Base-by-base conservation (phyloP, 139 green algal genomes). In the Tetratostichococcus sp. region DNA sequence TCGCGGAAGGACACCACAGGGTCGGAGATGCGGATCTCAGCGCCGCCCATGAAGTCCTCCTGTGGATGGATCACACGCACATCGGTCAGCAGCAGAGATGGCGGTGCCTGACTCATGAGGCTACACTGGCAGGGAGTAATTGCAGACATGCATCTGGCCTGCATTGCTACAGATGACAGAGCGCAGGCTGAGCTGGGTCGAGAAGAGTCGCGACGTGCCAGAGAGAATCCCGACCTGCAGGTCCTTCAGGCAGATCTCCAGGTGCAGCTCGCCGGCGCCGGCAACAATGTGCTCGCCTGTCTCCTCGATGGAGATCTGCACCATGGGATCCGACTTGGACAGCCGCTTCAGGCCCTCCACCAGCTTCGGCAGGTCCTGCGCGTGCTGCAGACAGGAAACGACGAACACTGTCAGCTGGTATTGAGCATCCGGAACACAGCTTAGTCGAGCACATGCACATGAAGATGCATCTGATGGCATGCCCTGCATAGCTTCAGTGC, bases 241-340 rank as follows among this genome's bases (percentile, higher is more conserved):
- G 81, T 99, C 95, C 87, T 98, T 98, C 67, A 99, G 83, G 94
- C 95, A 99, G 81, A 99, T 99, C 92, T 99, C 95, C 68, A 98
- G 82, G 82, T 98, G 94, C 42, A 98, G 91, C 91, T 98, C 94
- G 76, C 94, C 94, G 67, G 94, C 94, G 67, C 91, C 90, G 71
- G 95, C 95, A 70, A 99, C 95, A 78, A 99, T 99, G 90, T 98
- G 95, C 93, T 99, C 95, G 70, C 95, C 95, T 33, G 95, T 98
- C 92, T 99, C 95, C 90, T 99, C 95, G 80, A 98, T 99, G 69
- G 85, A 85, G 84, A 93, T 97, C 85, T 97, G 91, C 28, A 99
- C 95, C 95, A 99, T 99, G 82, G 95, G 95, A 84, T 99, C 95
- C 14, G 91, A 97, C 89, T 97, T 97, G 77, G 93, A 88, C 76